Evolutionary conservation across 768 basidiomycete species (phyloP).

Genomic region (Collybia nuda): DNA sequence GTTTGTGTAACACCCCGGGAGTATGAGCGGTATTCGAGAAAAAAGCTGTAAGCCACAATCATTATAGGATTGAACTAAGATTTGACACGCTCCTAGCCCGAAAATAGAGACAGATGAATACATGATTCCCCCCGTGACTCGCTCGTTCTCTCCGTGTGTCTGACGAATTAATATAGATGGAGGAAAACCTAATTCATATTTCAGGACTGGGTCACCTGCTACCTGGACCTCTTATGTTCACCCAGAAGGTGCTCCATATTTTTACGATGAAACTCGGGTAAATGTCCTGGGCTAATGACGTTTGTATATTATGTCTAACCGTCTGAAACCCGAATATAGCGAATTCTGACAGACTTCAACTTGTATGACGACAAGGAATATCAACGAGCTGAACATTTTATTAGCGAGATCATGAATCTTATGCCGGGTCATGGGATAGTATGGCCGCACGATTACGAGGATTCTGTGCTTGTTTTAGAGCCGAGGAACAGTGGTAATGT

Average conservation of each 20-base stretch:
- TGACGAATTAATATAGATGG: neutral
- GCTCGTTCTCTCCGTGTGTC: neutral
- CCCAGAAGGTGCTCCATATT: constrained; percentile 8
- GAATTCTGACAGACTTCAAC: constrained; percentile 6
- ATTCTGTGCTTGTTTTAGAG: constrained; percentile 6
- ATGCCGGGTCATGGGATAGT: neutral
- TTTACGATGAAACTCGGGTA: constrained; percentile 4
- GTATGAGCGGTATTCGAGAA: too few species aligned
- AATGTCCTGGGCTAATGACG: neutral
- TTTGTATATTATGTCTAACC: too few species aligned
- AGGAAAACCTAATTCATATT: neutral
- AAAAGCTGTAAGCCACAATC: too few species aligned
- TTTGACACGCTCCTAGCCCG: too few species aligned
- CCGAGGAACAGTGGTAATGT: neutral
- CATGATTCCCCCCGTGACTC: neutral
- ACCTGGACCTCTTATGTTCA: constrained; percentile 2
- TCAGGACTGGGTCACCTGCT: neutral
- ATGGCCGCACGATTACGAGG: neutral
- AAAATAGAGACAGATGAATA: neutral
- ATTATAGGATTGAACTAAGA: too few species aligned
- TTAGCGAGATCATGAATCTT: neutral
- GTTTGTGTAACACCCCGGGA: too few species aligned
- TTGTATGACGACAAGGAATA: neutral
- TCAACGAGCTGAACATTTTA: constrained; percentile 2
- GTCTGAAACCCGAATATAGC: neutral